phyloP scores from a whole-genome alignment of 345 rosid species.

The Pseudoturritis turrita region DNA sequence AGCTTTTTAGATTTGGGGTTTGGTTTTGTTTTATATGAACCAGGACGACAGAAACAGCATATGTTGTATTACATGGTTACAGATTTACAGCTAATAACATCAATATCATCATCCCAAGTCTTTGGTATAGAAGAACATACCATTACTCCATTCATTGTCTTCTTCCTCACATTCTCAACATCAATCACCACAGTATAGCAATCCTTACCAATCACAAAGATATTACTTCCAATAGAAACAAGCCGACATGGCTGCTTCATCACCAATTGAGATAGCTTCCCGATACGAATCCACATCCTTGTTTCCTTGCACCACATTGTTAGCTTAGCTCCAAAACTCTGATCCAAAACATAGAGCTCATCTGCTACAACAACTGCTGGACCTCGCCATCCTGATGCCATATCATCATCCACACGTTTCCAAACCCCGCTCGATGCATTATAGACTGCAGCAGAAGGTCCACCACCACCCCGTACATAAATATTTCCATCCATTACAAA shows the following conservation, averaged over 20 bases:
- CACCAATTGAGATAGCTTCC: slow-evolving; percentile 55
- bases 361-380: slow-evolving; percentile 67
- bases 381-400: slow-evolving; percentile 77
- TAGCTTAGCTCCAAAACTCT: slow-evolving; percentile 66
- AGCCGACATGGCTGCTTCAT: slow-evolving; percentile 70
- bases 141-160: slow-evolving; percentile 45
- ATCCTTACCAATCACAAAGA: slow-evolving; percentile 68
- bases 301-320: slow-evolving; percentile 59
- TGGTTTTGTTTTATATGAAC: neutral
- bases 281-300: slow-evolving; percentile 59
- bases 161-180: slow-evolving; percentile 42
- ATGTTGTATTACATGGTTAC: slow-evolving; percentile 40
- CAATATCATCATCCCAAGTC: slow-evolving; percentile 33
- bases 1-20: neutral
- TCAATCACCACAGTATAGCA: slow-evolving; percentile 61
- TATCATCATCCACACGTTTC: slow-evolving; percentile 56
- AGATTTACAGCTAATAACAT: slow-evolving; percentile 37
- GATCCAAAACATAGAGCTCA: slow-evolving; percentile 67
- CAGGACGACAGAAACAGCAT: neutral
- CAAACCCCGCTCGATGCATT: slow-evolving; percentile 48
- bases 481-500: slow-evolving; percentile 64
- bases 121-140: slow-evolving; percentile 63
- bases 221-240: slow-evolving; percentile 54
- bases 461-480: slow-evolving; percentile 41
- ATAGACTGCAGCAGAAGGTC: slow-evolving; percentile 41